Evolutionary conservation across 345 rosid genomes (phyloP).

Genomic region (Camelina sativa): DNA sequence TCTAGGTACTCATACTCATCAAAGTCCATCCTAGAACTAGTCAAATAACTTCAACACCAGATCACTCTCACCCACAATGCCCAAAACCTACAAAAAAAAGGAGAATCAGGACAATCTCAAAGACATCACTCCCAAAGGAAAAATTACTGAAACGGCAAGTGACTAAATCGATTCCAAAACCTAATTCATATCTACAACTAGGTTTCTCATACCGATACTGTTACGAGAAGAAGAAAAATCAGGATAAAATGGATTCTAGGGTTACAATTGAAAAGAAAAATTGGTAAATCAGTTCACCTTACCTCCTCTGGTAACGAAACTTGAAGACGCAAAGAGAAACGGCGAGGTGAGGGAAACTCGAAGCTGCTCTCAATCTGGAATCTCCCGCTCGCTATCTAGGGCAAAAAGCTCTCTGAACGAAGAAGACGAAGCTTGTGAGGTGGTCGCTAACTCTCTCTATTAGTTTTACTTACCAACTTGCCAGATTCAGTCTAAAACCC

Average conservation of each 20-base stretch:
- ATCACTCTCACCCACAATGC: slow-evolving; percentile 8
- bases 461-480: slow-evolving; percentile 3
- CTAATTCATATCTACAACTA: slow-evolving; percentile 16
- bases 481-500: slow-evolving; percentile 39
- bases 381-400: slow-evolving; percentile 40
- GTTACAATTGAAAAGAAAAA: slow-evolving; percentile 23
- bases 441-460: slow-evolving; percentile 26
- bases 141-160: neutral
- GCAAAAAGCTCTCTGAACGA: slow-evolving; percentile 9
- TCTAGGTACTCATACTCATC: slow-evolving; percentile 97
- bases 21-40: slow-evolving; percentile 63
- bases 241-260: neutral
- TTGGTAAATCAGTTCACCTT: neutral
- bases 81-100: slow-evolving; percentile 15
- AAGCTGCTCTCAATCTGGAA: slow-evolving; percentile 36
- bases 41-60: slow-evolving; percentile 28
- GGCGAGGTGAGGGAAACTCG: slow-evolving; percentile 19
- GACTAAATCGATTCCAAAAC: slow-evolving; percentile 13
- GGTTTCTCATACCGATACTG: neutral
- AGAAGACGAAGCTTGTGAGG: slow-evolving; percentile 33
- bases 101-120: slow-evolving; percentile 4
- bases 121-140: neutral
- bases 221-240: neutral
- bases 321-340: slow-evolving; percentile 20
- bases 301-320: slow-evolving; percentile 9